Conservation (phyloP, 169 alveolate genomes). For the Theileria luwenshuni region DNA sequence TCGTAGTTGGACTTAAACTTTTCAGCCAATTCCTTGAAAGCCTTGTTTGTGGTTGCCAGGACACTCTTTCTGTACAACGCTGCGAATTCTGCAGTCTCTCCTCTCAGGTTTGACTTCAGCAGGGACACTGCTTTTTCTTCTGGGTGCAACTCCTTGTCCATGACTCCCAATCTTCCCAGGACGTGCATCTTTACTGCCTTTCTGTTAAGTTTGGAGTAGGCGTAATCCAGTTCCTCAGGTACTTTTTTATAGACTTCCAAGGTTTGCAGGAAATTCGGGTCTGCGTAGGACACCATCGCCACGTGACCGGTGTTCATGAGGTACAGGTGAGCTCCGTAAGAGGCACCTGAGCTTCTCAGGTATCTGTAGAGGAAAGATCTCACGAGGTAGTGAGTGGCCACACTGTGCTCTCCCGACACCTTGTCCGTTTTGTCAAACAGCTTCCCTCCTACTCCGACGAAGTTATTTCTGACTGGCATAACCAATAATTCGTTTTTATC, state of each 20-base stretch:
- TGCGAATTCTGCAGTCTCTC: slow-evolving; percentile 49
- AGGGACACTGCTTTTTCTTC: slow-evolving; percentile 37
- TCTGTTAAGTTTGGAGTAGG: slow-evolving; percentile 7
- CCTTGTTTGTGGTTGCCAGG: slow-evolving; percentile 30
- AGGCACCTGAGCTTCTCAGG: slow-evolving; percentile 72
- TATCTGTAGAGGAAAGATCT: slow-evolving; percentile 72
- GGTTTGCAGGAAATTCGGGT: slow-evolving; percentile 58
- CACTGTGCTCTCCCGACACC: slow-evolving; percentile 63
- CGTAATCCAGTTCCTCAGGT: slow-evolving; percentile 45
- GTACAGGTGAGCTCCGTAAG: slow-evolving; percentile 75
- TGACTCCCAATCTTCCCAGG: slow-evolving; percentile 41
- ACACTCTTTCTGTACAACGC: slow-evolving; percentile 38
- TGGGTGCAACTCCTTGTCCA: slow-evolving; percentile 49
- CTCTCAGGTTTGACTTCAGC: slow-evolving; percentile 45
- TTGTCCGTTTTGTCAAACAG: slow-evolving; percentile 69
- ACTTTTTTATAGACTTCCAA: slow-evolving; percentile 40
- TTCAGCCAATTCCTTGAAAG: slow-evolving; percentile 28
- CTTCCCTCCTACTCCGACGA: slow-evolving; percentile 78
- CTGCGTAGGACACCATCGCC: slow-evolving; percentile 64
- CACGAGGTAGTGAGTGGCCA: slow-evolving; percentile 67
- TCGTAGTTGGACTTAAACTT: slow-evolving; percentile 31
- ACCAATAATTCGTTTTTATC: slow-evolving; percentile 37
- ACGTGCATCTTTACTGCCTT: slow-evolving; percentile 44
- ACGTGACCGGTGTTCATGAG: slow-evolving; percentile 60
- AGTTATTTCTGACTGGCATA: slow-evolving; percentile 71